These are phyloP conservation scores for Citrus australasica DNA, from an alignment of 345 rosid species.

Conservation along the genomic window DNA sequence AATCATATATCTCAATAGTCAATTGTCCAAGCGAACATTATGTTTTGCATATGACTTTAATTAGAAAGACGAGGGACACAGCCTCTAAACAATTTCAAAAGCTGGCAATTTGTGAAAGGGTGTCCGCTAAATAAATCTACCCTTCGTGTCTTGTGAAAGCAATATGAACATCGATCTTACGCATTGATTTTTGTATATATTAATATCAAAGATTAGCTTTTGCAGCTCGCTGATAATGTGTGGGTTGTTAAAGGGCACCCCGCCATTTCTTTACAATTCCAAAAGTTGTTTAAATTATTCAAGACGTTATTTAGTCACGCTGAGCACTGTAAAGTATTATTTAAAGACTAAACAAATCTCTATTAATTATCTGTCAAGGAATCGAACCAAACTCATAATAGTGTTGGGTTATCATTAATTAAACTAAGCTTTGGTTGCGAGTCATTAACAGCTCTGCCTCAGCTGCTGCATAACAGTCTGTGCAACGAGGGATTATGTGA, in stretches of 20 bases:
- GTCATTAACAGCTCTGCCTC: background rate
- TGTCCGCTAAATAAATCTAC: background rate
- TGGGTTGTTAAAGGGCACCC: background rate
- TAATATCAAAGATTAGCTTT: background rate
- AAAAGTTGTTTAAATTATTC: background rate
- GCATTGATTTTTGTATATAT: background rate
- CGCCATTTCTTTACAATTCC: background rate
- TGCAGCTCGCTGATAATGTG: background rate
- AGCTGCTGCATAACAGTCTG: background rate
- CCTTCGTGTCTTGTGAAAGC: background rate
- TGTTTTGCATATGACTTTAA: background rate
- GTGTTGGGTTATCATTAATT: background rate
- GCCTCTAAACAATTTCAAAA: background rate
- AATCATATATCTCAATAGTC: too few relatives aligned
- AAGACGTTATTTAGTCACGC: background rate
- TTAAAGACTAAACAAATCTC: background rate
- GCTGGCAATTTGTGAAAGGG: background rate
- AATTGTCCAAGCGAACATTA: too few relatives aligned
- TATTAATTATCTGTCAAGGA: background rate
- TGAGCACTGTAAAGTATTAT: background rate
- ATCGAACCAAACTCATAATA: background rate
- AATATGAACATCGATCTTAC: background rate
- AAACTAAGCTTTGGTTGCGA: background rate
- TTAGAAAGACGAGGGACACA: background rate
- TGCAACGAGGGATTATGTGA: background rate